These are phyloP conservation scores for Eurotiales sp. DNA, from an alignment of 2,329 filamentous ascomycete species.

Conservation along the genomic window DNA sequence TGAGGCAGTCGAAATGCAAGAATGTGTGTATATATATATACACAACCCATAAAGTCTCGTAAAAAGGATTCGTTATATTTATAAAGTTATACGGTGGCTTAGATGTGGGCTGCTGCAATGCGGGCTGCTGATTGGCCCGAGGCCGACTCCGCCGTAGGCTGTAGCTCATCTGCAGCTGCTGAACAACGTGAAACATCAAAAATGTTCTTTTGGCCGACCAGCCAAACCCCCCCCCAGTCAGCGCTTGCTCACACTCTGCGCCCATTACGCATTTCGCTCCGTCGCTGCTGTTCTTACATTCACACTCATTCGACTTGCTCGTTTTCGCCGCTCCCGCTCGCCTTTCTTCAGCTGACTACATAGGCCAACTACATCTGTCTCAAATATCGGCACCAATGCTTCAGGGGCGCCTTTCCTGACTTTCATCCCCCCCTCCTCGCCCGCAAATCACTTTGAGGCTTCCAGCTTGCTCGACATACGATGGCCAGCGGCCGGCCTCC, in stretches of 20 bases:
- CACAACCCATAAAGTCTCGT: too few species aligned
- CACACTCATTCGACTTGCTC: neutral
- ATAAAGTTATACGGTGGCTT: conserved; percentile 11
- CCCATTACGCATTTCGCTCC: neutral
- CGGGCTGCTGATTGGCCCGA: conserved; percentile 2
- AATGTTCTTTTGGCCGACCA: neutral
- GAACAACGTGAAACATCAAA: conserved; percentile 7
- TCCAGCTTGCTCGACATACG: conserved; percentile 33
- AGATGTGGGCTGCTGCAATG: conserved; percentile 3
- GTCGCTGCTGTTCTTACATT: neutral
- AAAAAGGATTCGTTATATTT: too few species aligned
- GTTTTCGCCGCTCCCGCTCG: neutral
- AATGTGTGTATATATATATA: too few species aligned
- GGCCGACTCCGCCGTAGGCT: neutral
- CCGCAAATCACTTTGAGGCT: conserved; percentile 23
- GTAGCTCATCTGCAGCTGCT: neutral
- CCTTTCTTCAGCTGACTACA: neutral
- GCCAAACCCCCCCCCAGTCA: neutral
- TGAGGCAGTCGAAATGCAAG: too few species aligned
- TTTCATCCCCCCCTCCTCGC: conserved; percentile 17
- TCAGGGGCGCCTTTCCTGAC: conserved; percentile 27
- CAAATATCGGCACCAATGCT: conserved; percentile 29
- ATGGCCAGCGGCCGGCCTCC: conserved; percentile 54
- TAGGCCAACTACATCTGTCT: neutral
- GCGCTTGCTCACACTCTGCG: neutral